These are phyloP conservation scores for Viola odorata DNA, from an alignment of 345 rosid species.

Conservation along the genomic window DNA sequence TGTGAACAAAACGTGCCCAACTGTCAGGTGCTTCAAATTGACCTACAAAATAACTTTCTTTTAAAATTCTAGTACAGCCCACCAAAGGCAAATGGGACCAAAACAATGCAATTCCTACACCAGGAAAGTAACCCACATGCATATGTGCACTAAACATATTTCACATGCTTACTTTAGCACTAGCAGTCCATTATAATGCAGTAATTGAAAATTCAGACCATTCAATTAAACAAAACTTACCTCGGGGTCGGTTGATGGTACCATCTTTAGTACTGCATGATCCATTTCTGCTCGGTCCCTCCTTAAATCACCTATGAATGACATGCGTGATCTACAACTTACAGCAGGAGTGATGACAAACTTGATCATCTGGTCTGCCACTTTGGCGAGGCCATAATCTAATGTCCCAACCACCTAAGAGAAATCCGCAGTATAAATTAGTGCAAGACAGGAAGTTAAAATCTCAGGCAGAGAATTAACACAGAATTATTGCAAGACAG, in stretches of 20 bases:
- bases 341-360: conserved; percentile 68
- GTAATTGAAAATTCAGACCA: not conserved
- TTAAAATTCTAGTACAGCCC: not conserved
- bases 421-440: conserved; percentile 8
- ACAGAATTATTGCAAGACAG: no score
- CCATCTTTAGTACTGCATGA: conserved; percentile 50
- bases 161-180: not conserved
- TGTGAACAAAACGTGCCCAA: no score
- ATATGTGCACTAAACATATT: not conserved
- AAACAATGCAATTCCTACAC: not conserved
- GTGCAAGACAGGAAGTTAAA: not conserved
- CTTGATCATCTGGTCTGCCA: conserved; percentile 84
- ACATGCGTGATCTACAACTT: conserved; percentile 45
- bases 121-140: not conserved
- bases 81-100: not conserved
- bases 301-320: conserved; percentile 46
- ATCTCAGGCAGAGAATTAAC: not conserved
- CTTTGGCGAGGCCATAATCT: conserved; percentile 87
- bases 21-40: no score
- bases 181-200: not conserved
- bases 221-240: conserved; percentile 28
- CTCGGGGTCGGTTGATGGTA: conserved; percentile 39
- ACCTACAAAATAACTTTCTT: not conserved
- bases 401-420: conserved; percentile 72
- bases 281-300: conserved; percentile 37